phyloP scores from a whole-genome alignment of 1,284 basidiomycete genomes.

The Boletus mariae region DNA sequence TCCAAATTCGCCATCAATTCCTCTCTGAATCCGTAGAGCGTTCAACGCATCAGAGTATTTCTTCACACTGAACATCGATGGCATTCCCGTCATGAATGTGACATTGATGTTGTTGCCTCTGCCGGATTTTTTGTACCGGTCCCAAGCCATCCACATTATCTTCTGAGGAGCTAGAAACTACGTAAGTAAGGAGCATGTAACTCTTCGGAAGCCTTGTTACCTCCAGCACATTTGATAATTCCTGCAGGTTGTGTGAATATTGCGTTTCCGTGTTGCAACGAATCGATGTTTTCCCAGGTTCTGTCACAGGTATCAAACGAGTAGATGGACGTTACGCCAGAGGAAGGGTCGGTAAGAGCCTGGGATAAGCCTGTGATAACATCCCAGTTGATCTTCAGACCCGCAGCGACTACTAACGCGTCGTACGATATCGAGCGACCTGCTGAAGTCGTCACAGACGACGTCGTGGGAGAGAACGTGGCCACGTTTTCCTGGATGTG shows the following conservation, averaged over 20 bases:
- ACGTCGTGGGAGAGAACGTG: conserved; percentile 72
- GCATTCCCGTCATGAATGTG: conserved; percentile 91
- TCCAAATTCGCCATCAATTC: conserved; percentile 76
- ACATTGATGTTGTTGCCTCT: conserved; percentile 62
- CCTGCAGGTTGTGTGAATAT: conserved; percentile 98
- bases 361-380: conserved; percentile 74
- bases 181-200: conserved; percentile 3
- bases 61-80: conserved; percentile 88
- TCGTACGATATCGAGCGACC: conserved; percentile 83
- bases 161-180: conserved; percentile 74
- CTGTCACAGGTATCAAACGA: conserved; percentile 86
- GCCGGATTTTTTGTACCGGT: conserved; percentile 59
- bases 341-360: conserved; percentile 73
- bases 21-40: conserved; percentile 73
- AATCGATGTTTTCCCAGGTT: conserved; percentile 77
- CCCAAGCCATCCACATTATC: conserved; percentile 95
- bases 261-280: conserved; percentile 75
- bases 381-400: conserved; percentile 83
- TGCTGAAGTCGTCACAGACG: conserved; percentile 67
- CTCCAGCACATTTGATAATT: conserved; percentile 93
- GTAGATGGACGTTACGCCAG: conserved; percentile 94
- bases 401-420: conserved; percentile 84
- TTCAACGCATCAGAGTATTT: conserved; percentile 91
- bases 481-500: conserved; percentile 76
- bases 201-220: conserved; percentile 35